phyloP scores from a whole-genome alignment of 441 rosid genomes.

The Brassica balearica region DNA sequence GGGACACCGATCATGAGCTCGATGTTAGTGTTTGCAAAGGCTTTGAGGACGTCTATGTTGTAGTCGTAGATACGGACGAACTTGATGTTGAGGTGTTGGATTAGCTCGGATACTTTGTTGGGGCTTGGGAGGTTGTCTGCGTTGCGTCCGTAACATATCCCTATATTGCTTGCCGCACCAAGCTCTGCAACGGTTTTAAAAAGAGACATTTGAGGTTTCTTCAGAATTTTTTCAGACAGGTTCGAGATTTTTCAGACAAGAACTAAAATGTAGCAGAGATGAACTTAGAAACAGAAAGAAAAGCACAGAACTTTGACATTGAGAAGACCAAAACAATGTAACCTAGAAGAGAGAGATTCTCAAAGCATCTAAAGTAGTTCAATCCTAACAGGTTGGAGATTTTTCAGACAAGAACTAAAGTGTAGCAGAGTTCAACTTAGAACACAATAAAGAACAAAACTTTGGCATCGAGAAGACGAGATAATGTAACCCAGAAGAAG shows the following conservation, averaged over 20 bases:
- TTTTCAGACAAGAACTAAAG: conserved; percentile 33
- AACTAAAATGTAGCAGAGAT: not conserved
- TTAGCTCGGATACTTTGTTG: conserved; percentile 60
- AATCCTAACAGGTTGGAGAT: conserved; percentile 24
- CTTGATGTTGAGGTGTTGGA: conserved; percentile 73
- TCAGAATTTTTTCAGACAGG: not conserved
- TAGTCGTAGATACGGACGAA: conserved; percentile 88
- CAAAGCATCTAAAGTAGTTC: conserved; percentile 7
- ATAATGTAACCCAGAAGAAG: conserved; percentile 27
- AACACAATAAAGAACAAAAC: not conserved
- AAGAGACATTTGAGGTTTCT: not conserved
- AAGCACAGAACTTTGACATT: not conserved
- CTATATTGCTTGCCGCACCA: conserved; percentile 76
- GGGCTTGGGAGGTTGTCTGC: conserved; percentile 97
- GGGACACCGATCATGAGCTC: conserved; percentile 93
- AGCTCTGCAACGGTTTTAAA: conserved; percentile 45
- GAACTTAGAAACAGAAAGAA: not conserved
- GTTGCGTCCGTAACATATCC: conserved; percentile 94
- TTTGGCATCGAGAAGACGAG: not conserved
- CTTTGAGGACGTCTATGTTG: conserved; percentile 84
- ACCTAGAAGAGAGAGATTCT: not conserved
- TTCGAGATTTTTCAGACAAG: conserved; percentile 35
- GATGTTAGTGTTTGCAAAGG: conserved; percentile 83
- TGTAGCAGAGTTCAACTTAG: conserved; percentile 5
- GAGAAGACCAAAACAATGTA: not conserved